Conservation (phyloP, 73 alveolate species). For the Loxodes magnus region DNA sequence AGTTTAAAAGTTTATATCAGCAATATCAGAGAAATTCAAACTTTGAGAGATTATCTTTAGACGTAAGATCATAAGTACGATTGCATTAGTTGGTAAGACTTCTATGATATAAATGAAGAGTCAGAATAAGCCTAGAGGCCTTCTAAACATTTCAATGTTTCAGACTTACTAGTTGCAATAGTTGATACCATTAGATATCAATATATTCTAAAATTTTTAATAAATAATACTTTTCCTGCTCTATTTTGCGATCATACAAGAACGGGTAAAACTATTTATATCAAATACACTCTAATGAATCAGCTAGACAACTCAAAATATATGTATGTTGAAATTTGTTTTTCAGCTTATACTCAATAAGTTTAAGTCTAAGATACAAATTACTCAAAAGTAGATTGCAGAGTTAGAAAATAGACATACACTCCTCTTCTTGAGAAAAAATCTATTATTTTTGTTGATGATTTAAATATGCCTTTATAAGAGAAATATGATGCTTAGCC, state of each 20-base stretch:
- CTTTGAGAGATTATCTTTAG: no score
- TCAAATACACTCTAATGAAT: slow-evolving; percentile 75
- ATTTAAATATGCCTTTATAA: slow-evolving; percentile 98
- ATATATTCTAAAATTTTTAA: slow-evolving; percentile 60
- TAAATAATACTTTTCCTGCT: slow-evolving; percentile 71
- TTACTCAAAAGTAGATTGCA: slow-evolving; percentile 75
- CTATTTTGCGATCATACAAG: slow-evolving; percentile 99
- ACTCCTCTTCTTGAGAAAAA: slow-evolving; percentile 87
- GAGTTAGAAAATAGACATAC: slow-evolving; percentile 53
- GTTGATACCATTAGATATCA: slow-evolving; percentile 94
- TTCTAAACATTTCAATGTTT: no score
- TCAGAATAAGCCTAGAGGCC: no score
- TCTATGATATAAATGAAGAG: no score
- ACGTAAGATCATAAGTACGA: no score
- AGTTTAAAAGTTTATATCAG: no score
- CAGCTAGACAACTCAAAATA: slow-evolving; percentile 57
- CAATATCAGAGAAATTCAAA: no score
- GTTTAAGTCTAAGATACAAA: slow-evolving; percentile 82
- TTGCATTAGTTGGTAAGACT: no score
- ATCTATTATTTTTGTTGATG: slow-evolving; percentile 94
- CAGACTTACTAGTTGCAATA: slow-evolving; percentile 94
- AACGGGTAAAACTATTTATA: slow-evolving; percentile 96
- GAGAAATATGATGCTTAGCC: slow-evolving; percentile 99
- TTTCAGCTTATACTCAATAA: slow-evolving; percentile 94
- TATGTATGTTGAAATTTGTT: slow-evolving; percentile 92